These are phyloP conservation scores for Wickerhamiella sorbophila DNA, from an alignment of 805 yeast species.

Conservation along the genomic window DNA sequence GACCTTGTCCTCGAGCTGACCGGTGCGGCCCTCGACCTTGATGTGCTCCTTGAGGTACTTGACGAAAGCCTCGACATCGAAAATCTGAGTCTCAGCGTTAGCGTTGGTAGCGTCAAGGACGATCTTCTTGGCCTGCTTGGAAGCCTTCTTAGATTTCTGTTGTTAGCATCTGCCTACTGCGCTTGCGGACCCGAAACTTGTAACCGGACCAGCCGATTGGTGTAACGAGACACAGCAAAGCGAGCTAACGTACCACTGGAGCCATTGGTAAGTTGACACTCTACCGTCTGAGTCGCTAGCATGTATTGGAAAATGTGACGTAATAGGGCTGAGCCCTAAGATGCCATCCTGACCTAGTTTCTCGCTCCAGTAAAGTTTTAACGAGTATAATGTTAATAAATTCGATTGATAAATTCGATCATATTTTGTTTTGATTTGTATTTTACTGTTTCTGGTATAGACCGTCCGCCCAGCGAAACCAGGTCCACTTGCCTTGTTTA, in stretches of 20 bases:
- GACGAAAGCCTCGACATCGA: constrained; percentile 94
- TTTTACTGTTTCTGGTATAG: no score
- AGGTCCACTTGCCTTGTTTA: no score
- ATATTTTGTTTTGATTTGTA: no score
- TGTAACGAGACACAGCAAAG: constrained; percentile 27
- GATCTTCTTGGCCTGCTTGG: constrained; percentile 67
- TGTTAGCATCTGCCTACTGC: constrained; percentile 62
- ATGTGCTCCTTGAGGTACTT: constrained; percentile 98
- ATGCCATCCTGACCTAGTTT: no score
- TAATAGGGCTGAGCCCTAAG: constrained; percentile 7
- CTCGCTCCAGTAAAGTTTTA: no score
- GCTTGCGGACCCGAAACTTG: constrained; percentile 25
- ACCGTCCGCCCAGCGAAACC: no score
- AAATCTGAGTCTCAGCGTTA: constrained; percentile 95
- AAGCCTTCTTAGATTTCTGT: constrained; percentile 40
- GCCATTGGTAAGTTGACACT: constrained; percentile 44
- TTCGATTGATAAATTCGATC: no score
- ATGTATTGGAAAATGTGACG: constrained; percentile 7
- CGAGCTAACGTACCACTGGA: constrained; percentile 70
- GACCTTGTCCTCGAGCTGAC: constrained; percentile 94
- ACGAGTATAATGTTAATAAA: no score
- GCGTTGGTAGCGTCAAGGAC: constrained; percentile 93
- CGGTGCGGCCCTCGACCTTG: constrained; percentile 93
- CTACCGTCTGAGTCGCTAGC: constrained; percentile 7
- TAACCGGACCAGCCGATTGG: constrained; percentile 3